A percentile compares a stretch with the other conserved stretches of the same genome.
phyloP scores from a whole-genome alignment of 164 flowering plant species.

The Warburgia ugandensis region DNA sequence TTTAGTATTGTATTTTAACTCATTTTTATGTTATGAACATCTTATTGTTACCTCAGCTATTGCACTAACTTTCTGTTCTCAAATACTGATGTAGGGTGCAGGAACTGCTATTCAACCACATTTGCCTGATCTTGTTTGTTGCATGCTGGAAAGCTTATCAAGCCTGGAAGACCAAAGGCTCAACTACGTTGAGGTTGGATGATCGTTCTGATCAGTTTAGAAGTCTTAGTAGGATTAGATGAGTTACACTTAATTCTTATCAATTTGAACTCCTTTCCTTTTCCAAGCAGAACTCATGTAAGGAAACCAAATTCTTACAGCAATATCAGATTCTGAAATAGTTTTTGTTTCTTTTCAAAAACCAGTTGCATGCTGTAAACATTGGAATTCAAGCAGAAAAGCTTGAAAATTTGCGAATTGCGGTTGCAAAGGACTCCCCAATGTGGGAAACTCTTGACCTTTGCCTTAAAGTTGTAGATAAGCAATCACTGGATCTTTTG shows the following conservation, averaged over 20 bases:
- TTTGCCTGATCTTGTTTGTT: constrained; percentile 80
- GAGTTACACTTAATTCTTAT: background rate
- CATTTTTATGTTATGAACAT: no score
- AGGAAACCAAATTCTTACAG: no score
- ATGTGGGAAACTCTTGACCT: constrained; percentile 99
- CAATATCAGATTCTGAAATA: no score
- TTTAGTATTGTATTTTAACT: no score
- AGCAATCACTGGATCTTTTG: constrained; percentile 59
- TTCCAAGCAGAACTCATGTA: no score
- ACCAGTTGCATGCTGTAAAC: constrained; percentile 82
- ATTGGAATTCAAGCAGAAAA: constrained; percentile 82
- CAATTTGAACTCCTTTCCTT: background rate
- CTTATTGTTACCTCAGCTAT: no score
- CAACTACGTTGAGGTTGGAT: constrained; percentile 93
- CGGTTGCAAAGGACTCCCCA: constrained; percentile 92
- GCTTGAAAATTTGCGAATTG: constrained; percentile 86
- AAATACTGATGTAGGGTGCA: constrained; percentile 59
- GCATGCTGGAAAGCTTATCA: constrained; percentile 98
- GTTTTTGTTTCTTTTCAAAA: background rate
- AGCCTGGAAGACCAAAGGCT: constrained; percentile 98
- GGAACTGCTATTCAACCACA: constrained; percentile 88
- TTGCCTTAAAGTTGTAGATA: constrained; percentile 74
- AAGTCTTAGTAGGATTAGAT: no score
- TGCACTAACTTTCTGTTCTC: no score
- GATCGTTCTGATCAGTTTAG: no score